These are phyloP conservation scores for Phytophthora citricola DNA, from an alignment of 352 stramenopile species.

Conservation along the genomic window DNA sequence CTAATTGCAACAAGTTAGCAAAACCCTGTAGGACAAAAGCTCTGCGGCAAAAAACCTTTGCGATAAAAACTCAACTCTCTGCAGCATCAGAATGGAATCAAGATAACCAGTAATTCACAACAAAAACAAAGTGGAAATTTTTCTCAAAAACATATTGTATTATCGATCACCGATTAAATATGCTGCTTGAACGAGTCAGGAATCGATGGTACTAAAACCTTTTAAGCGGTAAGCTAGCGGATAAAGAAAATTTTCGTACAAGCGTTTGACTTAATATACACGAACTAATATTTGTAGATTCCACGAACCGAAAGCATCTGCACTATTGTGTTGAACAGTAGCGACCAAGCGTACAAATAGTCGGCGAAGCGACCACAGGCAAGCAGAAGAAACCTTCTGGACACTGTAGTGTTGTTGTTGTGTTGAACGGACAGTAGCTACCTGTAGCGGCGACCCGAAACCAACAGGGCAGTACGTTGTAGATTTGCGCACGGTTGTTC, in stretches of 20 bases:
- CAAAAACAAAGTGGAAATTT: no score
- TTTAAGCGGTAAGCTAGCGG: no score
- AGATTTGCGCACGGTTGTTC: no score
- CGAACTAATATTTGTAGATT: no score
- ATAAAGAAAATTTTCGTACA: no score
- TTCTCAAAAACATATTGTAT: no score
- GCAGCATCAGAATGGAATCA: no score
- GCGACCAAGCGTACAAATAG: conserved; percentile 56
- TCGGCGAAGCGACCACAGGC: conserved; percentile 34
- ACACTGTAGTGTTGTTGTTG: conserved; percentile 57
- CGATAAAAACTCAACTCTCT: not conserved
- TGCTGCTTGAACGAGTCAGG: no score
- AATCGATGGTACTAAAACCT: no score
- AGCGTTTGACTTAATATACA: no score
- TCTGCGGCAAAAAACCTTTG: conserved; percentile 1
- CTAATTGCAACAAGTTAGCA: not conserved
- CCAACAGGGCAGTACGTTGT: conserved; percentile 61
- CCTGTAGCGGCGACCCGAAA: conserved; percentile 56
- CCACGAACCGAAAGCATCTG: conserved; percentile 19
- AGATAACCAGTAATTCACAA: no score
- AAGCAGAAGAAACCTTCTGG: conserved; percentile 83
- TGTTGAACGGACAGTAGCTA: conserved; percentile 82
- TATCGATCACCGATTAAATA: no score
- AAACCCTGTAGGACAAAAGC: conserved; percentile 4
- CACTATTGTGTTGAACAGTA: conserved; percentile 75